phyloP scores from a whole-genome alignment of 345 rosid species.

The Hibiscus mutabilis region DNA sequence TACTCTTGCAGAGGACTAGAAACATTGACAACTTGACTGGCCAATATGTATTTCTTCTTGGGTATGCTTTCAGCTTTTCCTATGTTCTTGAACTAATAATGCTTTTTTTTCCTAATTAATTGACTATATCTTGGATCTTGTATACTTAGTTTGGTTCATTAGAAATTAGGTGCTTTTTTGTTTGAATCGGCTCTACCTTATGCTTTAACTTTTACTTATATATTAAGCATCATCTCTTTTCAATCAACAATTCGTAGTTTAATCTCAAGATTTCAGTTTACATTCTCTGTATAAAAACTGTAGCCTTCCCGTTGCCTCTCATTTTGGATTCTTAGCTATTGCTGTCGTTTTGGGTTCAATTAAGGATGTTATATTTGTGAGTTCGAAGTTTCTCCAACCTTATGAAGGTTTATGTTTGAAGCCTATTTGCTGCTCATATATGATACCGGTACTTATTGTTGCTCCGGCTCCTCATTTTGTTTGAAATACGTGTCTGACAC shows the following conservation, averaged over 20 bases:
- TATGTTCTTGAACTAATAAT: neutral
- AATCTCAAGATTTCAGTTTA: neutral
- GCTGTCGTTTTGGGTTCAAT: neutral
- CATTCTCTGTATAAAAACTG: too few species aligned
- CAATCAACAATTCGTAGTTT: neutral
- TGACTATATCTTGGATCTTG: constrained; percentile 2
- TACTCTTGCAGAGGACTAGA: constrained; percentile 67
- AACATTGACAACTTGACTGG: constrained; percentile 81
- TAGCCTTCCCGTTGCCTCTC: too few species aligned
- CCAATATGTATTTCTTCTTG: constrained; percentile 73
- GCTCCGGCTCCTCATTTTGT: too few species aligned
- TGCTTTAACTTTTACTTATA: neutral
- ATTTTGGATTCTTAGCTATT: neutral
- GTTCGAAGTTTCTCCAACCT: neutral
- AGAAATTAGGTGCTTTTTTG: neutral
- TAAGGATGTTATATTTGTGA: neutral
- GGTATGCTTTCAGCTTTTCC: constrained; percentile 33
- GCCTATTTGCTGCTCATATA: neutral
- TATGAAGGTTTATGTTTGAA: neutral
- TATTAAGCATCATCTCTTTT: too few species aligned
- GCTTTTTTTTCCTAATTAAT: neutral
- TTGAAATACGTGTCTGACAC: too few species aligned
- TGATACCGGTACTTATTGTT: neutral
- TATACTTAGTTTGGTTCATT: neutral
- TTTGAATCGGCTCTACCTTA: neutral